Percentiles rank a stretch among this genome's conserved stretches.
Conservation (phyloP, 2,329 filamentous ascomycete species). For the Fusarium buxicola region DNA sequence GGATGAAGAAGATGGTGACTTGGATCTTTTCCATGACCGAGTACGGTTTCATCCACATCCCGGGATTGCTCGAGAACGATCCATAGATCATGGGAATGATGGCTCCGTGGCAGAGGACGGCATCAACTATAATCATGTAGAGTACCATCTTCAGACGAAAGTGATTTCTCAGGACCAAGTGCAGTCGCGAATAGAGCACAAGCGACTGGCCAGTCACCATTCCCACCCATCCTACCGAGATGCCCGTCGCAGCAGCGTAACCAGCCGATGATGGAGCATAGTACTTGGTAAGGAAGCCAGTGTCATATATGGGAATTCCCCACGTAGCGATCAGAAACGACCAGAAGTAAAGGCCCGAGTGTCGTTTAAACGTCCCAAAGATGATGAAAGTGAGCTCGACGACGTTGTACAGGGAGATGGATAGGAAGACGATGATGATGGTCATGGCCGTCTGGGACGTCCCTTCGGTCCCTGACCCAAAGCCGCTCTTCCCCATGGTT, state of each 20-base stretch:
- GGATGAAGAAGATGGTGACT: slow-evolving; percentile 66
- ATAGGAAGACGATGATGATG: slow-evolving; percentile 48
- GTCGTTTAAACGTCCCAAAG: slow-evolving; percentile 51
- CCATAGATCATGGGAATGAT: slow-evolving; percentile 68
- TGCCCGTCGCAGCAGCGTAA: slow-evolving; percentile 39
- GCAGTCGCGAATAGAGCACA: slow-evolving; percentile 72
- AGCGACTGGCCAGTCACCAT: slow-evolving; percentile 73
- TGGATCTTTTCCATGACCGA: slow-evolving; percentile 66
- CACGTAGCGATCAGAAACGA: slow-evolving; percentile 51
- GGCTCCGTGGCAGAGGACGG: slow-evolving; percentile 63
- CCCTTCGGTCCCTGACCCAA: slow-evolving; percentile 41
- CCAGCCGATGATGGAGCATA: slow-evolving; percentile 33
- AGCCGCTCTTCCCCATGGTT: slow-evolving; percentile 31
- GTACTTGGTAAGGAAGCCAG: slow-evolving; percentile 60
- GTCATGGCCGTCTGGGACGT: slow-evolving; percentile 35
- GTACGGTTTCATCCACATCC: slow-evolving; percentile 48
- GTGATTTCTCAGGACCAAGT: slow-evolving; percentile 66
- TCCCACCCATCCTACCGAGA: slow-evolving; percentile 46
- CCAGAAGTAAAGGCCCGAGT: slow-evolving; percentile 54
- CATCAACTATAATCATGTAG: slow-evolving; percentile 68
- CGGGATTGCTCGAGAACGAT: slow-evolving; percentile 52
- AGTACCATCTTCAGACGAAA: slow-evolving; percentile 61
- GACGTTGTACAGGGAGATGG: slow-evolving; percentile 52
- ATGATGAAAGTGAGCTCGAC: slow-evolving; percentile 53
- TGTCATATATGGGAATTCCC: slow-evolving; percentile 53